Percentiles rank a stretch among this genome's conserved stretches.
phyloP scores from a whole-genome alignment of 164 flowering plant species.

The Warburgia ugandensis region DNA sequence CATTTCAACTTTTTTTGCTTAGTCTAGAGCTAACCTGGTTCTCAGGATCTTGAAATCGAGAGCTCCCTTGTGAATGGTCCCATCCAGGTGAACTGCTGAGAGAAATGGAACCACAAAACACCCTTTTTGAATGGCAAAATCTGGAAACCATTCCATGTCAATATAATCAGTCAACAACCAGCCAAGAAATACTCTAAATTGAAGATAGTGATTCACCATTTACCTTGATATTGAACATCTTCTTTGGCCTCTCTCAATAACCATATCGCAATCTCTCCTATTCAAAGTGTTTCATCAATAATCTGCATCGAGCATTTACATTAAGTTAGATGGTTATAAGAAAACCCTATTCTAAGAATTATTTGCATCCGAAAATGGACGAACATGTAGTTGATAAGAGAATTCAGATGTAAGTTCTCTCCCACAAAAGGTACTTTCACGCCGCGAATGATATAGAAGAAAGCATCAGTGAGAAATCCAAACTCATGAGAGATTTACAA shows the following conservation, averaged over 20 bases:
- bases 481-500: too few species aligned
- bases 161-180: too few species aligned
- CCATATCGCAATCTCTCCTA: slow-evolving; percentile 92
- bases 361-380: too few species aligned
- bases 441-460: too few species aligned
- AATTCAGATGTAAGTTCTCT: too few species aligned
- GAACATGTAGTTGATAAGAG: too few species aligned
- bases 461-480: too few species aligned
- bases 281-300: slow-evolving; percentile 80
- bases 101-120: slow-evolving; percentile 86
- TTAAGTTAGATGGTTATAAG: too few species aligned
- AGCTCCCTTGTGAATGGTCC: slow-evolving; percentile 43
- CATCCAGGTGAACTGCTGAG: slow-evolving; percentile 83
- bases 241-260: slow-evolving; percentile 77
- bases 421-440: too few species aligned
- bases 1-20: not conserved
- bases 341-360: too few species aligned
- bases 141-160: too few species aligned
- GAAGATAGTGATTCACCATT: not conserved
- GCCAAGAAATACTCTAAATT: not conserved
- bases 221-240: slow-evolving; percentile 66
- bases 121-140: slow-evolving; percentile 72
- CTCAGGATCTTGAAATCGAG: slow-evolving; percentile 52
- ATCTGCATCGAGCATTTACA: slow-evolving; percentile 34
- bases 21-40: slow-evolving; percentile 40